These are phyloP conservation scores for Cryptococcus amylolentus DNA, from an alignment of 1,284 basidiomycete genomes.

Conservation along the genomic window DNA sequence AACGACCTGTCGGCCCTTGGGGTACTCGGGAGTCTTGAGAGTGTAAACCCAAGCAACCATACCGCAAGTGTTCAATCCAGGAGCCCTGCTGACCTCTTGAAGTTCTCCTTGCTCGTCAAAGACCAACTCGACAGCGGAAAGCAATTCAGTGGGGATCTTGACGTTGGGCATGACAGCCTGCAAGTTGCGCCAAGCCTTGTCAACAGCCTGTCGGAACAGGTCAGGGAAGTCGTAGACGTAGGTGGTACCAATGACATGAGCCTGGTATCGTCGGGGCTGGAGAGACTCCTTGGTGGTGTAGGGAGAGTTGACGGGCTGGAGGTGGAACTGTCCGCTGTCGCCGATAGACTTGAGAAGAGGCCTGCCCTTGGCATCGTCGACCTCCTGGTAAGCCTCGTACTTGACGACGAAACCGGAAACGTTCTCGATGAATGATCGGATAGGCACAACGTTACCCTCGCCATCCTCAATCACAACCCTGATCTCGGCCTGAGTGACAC, in stretches of 20 bases:
- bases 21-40: slow-evolving; percentile 89
- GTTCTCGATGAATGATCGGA: slow-evolving; percentile 97
- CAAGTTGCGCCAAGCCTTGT: slow-evolving; percentile 83
- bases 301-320: slow-evolving; percentile 84
- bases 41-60: slow-evolving; percentile 99
- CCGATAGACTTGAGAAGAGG: slow-evolving; percentile 95
- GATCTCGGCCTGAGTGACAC: slow-evolving; percentile 95
- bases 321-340: slow-evolving; percentile 79
- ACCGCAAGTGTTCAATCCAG: slow-evolving; percentile 91
- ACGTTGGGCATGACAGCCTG: slow-evolving; percentile 64
- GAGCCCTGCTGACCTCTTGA: slow-evolving; percentile 81
- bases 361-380: slow-evolving; percentile 89
- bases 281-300: slow-evolving; percentile 99
- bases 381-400: slow-evolving; percentile 98
- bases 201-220: slow-evolving; percentile 92
- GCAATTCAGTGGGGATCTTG: slow-evolving; percentile 68
- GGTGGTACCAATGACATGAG: slow-evolving; percentile 97
- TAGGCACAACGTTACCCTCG: slow-evolving; percentile 88
- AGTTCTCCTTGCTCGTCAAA: slow-evolving; percentile 89
- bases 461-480: slow-evolving; percentile 89
- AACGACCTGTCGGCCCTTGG: slow-evolving; percentile 78
- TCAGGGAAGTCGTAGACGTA: slow-evolving; percentile 99
- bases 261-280: slow-evolving; percentile 97
- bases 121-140: slow-evolving; percentile 86
- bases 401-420: slow-evolving; percentile 98